phyloP scores from a whole-genome alignment of 1,139 yeast species.

The Saccharomyces pastorianus region DNA sequence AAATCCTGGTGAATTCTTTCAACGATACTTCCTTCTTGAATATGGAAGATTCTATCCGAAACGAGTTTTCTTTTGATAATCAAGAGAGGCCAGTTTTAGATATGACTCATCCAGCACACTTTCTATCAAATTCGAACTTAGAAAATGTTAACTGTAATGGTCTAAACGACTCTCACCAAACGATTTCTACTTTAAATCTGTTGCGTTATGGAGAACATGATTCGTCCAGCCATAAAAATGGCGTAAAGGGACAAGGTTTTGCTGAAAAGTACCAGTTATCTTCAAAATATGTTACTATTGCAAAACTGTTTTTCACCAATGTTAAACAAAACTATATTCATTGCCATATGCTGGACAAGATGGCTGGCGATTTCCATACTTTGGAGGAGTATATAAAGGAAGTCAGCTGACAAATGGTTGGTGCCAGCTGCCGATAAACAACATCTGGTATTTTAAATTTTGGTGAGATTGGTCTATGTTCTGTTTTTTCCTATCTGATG shows the following conservation, averaged over 20 bases:
- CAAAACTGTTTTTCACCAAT: conserved; percentile 23
- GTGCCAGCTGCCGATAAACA: too few relatives aligned
- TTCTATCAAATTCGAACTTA: neutral
- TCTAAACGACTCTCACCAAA: neutral
- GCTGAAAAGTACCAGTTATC: conserved; percentile 28
- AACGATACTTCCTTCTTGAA: conserved; percentile 29
- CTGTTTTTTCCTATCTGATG: too few relatives aligned
- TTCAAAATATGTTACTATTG: conserved; percentile 24
- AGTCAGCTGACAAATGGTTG: neutral
- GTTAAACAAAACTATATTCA: conserved; percentile 22
- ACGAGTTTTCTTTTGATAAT: conserved; percentile 16
- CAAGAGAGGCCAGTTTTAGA: neutral
- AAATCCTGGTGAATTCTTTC: conserved; percentile 27
- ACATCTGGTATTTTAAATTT: too few relatives aligned
- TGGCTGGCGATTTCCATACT: conserved; percentile 20
- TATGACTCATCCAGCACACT: neutral
- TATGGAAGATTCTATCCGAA: conserved; percentile 18
- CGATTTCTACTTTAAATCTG: neutral
- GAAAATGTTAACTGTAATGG: neutral
- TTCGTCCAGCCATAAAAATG: neutral
- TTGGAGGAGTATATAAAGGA: conserved; percentile 16
- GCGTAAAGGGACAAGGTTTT: conserved; percentile 19
- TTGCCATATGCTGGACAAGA: conserved; percentile 25
- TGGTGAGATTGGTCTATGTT: too few relatives aligned
- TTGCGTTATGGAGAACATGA: neutral